Conservation (phyloP, 139 green algal genomes). For the Chlamydomonas sp. region DNA sequence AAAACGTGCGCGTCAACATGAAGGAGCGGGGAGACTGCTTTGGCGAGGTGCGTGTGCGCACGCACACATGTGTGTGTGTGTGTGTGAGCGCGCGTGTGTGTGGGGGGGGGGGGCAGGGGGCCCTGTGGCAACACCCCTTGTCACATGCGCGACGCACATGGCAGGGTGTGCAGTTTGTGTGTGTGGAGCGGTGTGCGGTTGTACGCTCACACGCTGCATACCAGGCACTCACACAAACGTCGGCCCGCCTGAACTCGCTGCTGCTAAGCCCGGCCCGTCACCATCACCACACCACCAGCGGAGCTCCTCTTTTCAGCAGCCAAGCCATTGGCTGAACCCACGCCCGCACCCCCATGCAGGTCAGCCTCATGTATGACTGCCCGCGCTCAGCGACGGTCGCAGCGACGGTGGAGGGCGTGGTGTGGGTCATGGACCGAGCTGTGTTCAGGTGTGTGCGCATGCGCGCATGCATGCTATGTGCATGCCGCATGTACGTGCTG, state of each 20-base stretch:
- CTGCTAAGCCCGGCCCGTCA: background rate
- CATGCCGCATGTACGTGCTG: background rate
- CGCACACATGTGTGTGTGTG: too few species aligned
- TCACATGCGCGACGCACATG: slow-evolving; percentile 51
- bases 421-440: slow-evolving; percentile 86
- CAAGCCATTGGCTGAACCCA: slow-evolving; percentile 75
- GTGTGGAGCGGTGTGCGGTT: slow-evolving; percentile 53
- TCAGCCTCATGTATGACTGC: slow-evolving; percentile 85
- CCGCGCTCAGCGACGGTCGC: slow-evolving; percentile 82
- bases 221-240: too few species aligned
- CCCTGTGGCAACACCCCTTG: slow-evolving; percentile 65
- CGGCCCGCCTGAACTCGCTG: background rate
- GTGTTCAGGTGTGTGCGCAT: slow-evolving; percentile 50
- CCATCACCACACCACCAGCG: background rate
- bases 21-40: slow-evolving; percentile 82
- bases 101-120: slow-evolving; percentile 61
- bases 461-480: background rate
- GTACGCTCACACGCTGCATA: too few species aligned
- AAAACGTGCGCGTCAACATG: slow-evolving; percentile 84
- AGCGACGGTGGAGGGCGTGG: slow-evolving; percentile 66
- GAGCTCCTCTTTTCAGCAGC: slow-evolving; percentile 50
- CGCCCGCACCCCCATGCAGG: slow-evolving; percentile 86
- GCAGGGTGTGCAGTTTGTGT: slow-evolving; percentile 73
- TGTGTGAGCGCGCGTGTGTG: slow-evolving; percentile 20
- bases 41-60: too few species aligned